Evolutionary conservation across 139 green algal genomes (phyloP).

Genomic region (Deuterostichococcus epilithicus): DNA sequence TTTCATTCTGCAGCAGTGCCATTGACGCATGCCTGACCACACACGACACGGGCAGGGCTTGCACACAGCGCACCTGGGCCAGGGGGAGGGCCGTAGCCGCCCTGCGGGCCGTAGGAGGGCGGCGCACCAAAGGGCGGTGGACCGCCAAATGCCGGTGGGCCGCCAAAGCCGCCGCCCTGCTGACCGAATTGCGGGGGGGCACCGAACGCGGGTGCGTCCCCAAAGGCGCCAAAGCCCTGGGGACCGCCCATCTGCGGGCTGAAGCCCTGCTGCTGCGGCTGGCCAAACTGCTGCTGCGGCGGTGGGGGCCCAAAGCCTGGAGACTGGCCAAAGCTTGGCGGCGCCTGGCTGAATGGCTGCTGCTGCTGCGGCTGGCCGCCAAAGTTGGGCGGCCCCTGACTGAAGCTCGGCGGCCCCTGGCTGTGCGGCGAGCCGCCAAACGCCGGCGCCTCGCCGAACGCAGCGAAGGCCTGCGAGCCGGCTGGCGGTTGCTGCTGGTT

Average conservation of each 20-base stretch:
- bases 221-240: not conserved
- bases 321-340: no score
- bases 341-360: not conserved
- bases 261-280: not conserved
- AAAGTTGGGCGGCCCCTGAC: not conserved
- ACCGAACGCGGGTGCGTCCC: not conserved
- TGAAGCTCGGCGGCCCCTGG: not conserved
- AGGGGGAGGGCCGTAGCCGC: not conserved
- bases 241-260: not conserved
- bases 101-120: not conserved
- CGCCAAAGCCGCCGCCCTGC: no score
- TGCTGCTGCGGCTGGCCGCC: no score
- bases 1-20: no score
- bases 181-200: not conserved
- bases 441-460: not conserved
- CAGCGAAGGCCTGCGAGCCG: not conserved
- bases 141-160: not conserved
- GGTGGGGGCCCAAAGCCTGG: not conserved
- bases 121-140: not conserved
- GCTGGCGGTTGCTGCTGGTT: not conserved
- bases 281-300: not conserved
- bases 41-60: no score
- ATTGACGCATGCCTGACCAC: no score
- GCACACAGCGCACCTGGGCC: no score
- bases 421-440: no score